Evolutionary conservation across 192 early-diverging fungal species (phyloP).

Genomic region (Coemansia sp.): DNA sequence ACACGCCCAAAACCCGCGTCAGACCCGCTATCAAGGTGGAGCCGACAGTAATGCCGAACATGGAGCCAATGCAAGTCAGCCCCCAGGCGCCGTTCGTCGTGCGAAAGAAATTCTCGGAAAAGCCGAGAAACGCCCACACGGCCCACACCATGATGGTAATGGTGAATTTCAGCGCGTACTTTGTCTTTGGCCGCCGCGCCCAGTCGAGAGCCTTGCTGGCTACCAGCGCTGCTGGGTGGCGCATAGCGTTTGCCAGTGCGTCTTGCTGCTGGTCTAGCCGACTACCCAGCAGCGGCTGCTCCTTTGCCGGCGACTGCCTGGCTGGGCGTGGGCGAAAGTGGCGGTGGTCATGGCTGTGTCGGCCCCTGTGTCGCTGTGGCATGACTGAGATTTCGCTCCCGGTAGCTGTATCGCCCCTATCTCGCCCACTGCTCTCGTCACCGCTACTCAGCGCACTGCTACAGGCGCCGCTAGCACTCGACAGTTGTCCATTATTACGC

Average conservation of each 20-base stretch:
- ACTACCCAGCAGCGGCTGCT: background rate
- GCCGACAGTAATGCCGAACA: conserved; percentile 43
- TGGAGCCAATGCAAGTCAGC: conserved; percentile 30
- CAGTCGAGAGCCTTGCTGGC: conserved; percentile 25
- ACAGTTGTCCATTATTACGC: background rate
- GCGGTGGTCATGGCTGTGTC: conserved; percentile 1
- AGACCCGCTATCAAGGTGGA: conserved; percentile 37
- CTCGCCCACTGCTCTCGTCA: background rate
- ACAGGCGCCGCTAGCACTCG: background rate
- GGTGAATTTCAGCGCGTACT: conserved; percentile 48
- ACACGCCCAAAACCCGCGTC: conserved; percentile 23
- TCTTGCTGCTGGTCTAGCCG: background rate
- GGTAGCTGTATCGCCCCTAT: background rate
- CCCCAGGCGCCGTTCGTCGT: conserved; percentile 37
- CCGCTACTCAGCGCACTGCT: background rate
- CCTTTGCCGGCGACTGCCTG: background rate
- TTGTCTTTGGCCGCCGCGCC: conserved; percentile 30
- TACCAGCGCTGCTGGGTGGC: conserved; percentile 18
- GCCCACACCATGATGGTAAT: conserved; percentile 46
- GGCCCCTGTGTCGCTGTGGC: background rate
- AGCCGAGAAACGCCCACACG: conserved; percentile 39
- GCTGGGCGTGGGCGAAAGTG: background rate
- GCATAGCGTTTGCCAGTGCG: conserved; percentile 22
- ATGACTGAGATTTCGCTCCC: background rate
- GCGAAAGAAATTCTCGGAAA: conserved; percentile 24